phyloP scores from a whole-genome alignment of 2,329 filamentous ascomycete species.

The Monilinia fructicola region DNA sequence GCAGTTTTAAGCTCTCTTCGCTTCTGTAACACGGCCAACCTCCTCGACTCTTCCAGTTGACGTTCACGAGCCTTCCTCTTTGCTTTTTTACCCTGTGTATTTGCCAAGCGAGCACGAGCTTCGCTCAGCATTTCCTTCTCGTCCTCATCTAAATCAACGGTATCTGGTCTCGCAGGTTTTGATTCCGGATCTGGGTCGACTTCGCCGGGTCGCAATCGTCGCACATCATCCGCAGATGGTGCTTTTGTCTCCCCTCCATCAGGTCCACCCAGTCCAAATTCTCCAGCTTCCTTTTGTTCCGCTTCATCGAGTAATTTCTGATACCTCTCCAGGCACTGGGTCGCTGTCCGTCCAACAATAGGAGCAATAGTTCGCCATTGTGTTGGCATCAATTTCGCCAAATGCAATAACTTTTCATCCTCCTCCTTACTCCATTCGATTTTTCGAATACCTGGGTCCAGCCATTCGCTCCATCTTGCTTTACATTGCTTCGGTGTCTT shows the following conservation, averaged over 20 bases:
- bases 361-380: constrained; percentile 99
- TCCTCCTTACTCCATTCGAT: constrained; percentile 99
- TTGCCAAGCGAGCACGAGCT: constrained; percentile 90
- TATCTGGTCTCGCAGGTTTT: constrained; percentile 92
- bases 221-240: constrained; percentile 88
- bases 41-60: constrained; percentile 90
- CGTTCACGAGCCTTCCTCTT: constrained; percentile 96
- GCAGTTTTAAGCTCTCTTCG: constrained; percentile 94
- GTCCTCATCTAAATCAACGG: constrained; percentile 96
- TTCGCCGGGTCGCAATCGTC: constrained; percentile 85
- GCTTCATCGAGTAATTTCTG: constrained; percentile 96
- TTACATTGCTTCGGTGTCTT: constrained; percentile 99
- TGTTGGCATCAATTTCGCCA: constrained; percentile 97
- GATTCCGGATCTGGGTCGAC: constrained; percentile 96
- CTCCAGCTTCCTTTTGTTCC: constrained; percentile 79
- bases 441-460: constrained; percentile 96
- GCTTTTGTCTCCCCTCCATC: constrained; percentile 84
- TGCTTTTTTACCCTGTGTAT: constrained; percentile 98
- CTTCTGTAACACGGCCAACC: constrained; percentile 89
- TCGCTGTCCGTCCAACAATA: constrained; percentile 92
- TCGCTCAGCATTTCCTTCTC: constrained; percentile 99
- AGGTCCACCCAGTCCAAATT: constrained; percentile 79
- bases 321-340: constrained; percentile 95
- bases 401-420: constrained; percentile 92
- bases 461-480: constrained; percentile 96